These are phyloP conservation scores for Miscanthus lutarioriparius DNA, from an alignment of 176 grass and related monocot genomes.

Conservation along the genomic window DNA sequence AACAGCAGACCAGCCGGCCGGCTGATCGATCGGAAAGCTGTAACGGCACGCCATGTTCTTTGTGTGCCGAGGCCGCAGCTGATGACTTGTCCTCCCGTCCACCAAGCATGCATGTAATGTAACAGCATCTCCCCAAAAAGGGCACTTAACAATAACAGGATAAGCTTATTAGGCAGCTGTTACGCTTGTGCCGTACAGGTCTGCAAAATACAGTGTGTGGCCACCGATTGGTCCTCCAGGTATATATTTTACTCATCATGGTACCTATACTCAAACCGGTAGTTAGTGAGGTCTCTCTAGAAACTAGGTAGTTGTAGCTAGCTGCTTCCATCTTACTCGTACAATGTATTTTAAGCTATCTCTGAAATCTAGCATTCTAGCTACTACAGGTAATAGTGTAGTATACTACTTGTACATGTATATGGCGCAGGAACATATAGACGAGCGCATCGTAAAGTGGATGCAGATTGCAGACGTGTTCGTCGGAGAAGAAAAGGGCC, in stretches of 20 bases:
- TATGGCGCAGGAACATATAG: constrained; percentile 7
- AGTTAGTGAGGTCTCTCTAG: constrained; percentile 27
- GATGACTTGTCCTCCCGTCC: constrained; percentile 32
- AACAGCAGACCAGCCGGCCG: constrained; percentile 32
- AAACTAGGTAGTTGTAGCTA: constrained; percentile 13
- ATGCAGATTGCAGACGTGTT: not conserved
- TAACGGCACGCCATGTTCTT: constrained; percentile 58
- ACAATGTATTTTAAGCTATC: constrained; percentile 18
- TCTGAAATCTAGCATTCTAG: constrained; percentile 21
- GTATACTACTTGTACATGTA: not conserved
- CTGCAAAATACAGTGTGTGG: constrained; percentile 35
- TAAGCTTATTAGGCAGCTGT: constrained; percentile 43
- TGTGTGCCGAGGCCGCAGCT: not conserved
- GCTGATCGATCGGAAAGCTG: constrained; percentile 31
- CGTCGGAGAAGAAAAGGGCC: constrained; percentile 7
- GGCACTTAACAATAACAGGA: constrained; percentile 56
- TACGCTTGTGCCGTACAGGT: constrained; percentile 35
- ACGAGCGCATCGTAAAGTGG: not conserved
- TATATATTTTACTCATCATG: constrained; percentile 36
- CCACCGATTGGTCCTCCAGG: constrained; percentile 21
- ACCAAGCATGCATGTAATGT: not conserved
- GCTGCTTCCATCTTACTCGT: not conserved
- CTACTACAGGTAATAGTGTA: not conserved
- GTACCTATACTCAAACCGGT: constrained; percentile 13
- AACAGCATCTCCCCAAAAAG: constrained; percentile 39